phyloP scores from a whole-genome alignment of 1,284 basidiomycete species.

The Ustilago loliicola region DNA sequence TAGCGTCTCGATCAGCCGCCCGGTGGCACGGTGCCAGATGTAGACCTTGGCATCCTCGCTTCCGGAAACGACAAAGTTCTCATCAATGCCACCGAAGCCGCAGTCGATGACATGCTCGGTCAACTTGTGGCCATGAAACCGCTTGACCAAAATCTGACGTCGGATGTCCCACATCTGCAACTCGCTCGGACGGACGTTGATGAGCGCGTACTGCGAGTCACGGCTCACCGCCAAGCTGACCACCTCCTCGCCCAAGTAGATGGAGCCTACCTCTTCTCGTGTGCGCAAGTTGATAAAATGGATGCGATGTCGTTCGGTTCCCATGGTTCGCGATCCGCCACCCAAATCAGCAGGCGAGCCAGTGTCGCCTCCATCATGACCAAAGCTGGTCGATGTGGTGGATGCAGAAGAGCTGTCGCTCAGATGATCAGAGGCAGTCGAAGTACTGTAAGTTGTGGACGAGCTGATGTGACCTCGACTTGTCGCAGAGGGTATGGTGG shows the following conservation, averaged over 20 bases:
- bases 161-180: conserved; percentile 87
- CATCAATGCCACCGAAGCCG: conserved; percentile 92
- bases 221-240: conserved; percentile 78
- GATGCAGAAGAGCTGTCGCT: conserved; percentile 36
- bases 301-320: conserved; percentile 74
- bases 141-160: conserved; percentile 75
- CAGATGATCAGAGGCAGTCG: conserved; percentile 38
- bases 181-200: conserved; percentile 80
- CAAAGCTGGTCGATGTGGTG: conserved; percentile 27
- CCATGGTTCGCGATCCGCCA: conserved; percentile 71
- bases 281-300: conserved; percentile 81
- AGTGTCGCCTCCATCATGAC: conserved; percentile 18
- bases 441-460: conserved; percentile 28
- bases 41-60: conserved; percentile 87
- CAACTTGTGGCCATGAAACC: conserved; percentile 59
- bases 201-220: conserved; percentile 86
- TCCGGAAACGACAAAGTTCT: conserved; percentile 90
- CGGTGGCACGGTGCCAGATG: conserved; percentile 92
- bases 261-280: conserved; percentile 72
- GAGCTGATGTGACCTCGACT: conserved; percentile 28
- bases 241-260: conserved; percentile 78
- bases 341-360: conserved; percentile 41
- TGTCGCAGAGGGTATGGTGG: conserved; percentile 14
- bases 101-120: conserved; percentile 83
- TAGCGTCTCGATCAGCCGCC: conserved; percentile 83